Conservation (phyloP, 805 yeast species). For the Myxozyma mucilagina region DNA sequence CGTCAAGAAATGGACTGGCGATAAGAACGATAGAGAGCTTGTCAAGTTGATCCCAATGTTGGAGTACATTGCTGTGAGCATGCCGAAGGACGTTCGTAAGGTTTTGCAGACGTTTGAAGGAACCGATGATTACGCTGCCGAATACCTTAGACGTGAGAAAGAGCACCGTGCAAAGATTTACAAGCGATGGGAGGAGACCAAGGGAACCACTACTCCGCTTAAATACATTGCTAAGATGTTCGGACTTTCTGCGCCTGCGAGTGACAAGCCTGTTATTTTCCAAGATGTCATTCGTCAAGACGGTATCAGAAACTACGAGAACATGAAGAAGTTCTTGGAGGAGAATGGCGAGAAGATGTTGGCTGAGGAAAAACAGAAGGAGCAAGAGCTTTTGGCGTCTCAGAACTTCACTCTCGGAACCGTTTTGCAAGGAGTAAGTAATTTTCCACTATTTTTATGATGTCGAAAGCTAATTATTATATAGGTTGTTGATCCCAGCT, state of each 20-base stretch:
- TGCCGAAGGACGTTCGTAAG: slow-evolving; percentile 85
- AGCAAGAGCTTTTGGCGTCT: slow-evolving; percentile 75
- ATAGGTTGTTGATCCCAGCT: slow-evolving; percentile 15
- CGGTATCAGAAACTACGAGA: slow-evolving; percentile 84
- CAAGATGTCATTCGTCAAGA: slow-evolving; percentile 86
- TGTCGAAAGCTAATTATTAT: not conserved
- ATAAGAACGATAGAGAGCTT: slow-evolving; percentile 71
- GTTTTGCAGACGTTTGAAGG: slow-evolving; percentile 71
- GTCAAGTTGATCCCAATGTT: slow-evolving; percentile 84
- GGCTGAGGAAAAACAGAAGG: slow-evolving; percentile 51
- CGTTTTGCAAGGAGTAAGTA: slow-evolving; percentile 61
- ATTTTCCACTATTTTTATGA: not conserved
- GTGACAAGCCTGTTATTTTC: slow-evolving; percentile 61
- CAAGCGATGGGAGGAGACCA: slow-evolving; percentile 46
- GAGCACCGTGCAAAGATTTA: slow-evolving; percentile 64
- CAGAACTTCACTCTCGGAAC: slow-evolving; percentile 84
- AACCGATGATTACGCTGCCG: slow-evolving; percentile 67
- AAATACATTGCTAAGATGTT: slow-evolving; percentile 30
- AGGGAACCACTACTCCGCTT: slow-evolving; percentile 18
- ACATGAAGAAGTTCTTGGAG: slow-evolving; percentile 75
- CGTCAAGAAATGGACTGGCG: slow-evolving; percentile 83
- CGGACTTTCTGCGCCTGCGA: slow-evolving; percentile 44
- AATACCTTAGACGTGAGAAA: slow-evolving; percentile 76
- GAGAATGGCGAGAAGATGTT: slow-evolving; percentile 66
- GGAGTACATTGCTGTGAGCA: slow-evolving; percentile 90